Conservation (phyloP, 2,329 filamentous ascomycete genomes). For the Venturia carpophila region DNA sequence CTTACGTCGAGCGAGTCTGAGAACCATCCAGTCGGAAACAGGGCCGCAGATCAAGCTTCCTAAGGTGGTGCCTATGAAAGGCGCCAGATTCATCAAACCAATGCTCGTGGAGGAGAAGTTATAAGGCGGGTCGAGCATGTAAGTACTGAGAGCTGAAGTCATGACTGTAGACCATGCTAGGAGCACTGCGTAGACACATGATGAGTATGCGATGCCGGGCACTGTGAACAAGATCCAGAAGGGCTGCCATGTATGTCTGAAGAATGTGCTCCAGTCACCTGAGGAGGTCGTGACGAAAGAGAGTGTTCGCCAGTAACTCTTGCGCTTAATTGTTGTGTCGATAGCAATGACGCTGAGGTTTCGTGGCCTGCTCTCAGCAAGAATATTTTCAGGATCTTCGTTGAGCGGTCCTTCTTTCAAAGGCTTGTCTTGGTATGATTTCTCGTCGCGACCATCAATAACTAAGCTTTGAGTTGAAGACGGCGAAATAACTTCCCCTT, state of each 20-base stretch:
- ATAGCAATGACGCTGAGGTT: slow-evolving; percentile 24
- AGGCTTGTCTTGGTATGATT: slow-evolving; percentile 8
- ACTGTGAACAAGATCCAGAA: slow-evolving; percentile 2
- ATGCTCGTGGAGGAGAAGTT: slow-evolving; percentile 14
- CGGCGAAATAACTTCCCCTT: slow-evolving; percentile 23
- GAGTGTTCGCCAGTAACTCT: slow-evolving; percentile 35
- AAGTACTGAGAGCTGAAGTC: slow-evolving; percentile 27
- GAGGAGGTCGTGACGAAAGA: slow-evolving; percentile 27
- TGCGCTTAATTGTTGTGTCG: slow-evolving; percentile 30
- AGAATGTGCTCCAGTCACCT: slow-evolving; percentile 26
- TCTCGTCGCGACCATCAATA: slow-evolving; percentile 19
- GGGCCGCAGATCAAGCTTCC: slow-evolving; percentile 28
- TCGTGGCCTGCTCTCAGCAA: slow-evolving; percentile 20
- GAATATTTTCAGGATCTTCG: slow-evolving; percentile 16
- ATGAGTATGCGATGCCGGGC: slow-evolving; percentile 14
- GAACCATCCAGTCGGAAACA: slow-evolving; percentile 30
- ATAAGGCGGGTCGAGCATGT: slow-evolving; percentile 21
- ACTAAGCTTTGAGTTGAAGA: slow-evolving; percentile 18
- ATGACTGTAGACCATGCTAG: slow-evolving; percentile 35
- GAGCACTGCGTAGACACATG: slow-evolving; percentile 23
- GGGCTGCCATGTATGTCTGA: slow-evolving; percentile 30
- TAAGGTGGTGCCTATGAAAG: slow-evolving; percentile 35
- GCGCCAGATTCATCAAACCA: slow-evolving; percentile 27
- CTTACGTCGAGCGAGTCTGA: slow-evolving; percentile 32
- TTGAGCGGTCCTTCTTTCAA: background rate